Percentiles rank a stretch among this genome's conserved stretches.
Evolutionary conservation across 2,329 filamentous ascomycete species (phyloP).

Genomic region (Pseudocercospora pini-densiflorae): DNA sequence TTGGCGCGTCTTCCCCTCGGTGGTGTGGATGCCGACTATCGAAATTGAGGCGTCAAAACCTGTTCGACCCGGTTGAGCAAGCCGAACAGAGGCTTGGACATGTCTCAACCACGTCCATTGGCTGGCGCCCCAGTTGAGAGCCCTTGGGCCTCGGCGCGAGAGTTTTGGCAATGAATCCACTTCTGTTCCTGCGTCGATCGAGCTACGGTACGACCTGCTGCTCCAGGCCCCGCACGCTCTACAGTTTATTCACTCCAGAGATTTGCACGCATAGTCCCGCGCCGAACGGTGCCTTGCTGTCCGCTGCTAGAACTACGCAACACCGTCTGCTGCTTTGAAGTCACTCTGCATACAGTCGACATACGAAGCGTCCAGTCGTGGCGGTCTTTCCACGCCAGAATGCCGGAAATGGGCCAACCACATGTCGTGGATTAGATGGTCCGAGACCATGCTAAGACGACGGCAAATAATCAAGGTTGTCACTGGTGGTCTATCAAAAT

Average conservation of each 20-base stretch:
- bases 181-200: slow-evolving; percentile 1
- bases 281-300: not conserved
- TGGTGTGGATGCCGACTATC: not conserved
- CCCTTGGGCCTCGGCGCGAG: not conserved
- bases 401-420: slow-evolving; percentile 1
- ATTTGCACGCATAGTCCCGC: not conserved
- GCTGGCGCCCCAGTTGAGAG: not conserved
- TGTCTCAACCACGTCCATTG: not conserved
- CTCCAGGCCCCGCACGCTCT: not conserved
- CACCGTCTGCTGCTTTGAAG: not conserved
- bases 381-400: not conserved
- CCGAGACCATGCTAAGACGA: not conserved
- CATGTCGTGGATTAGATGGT: not conserved
- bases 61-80: not conserved
- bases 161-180: not conserved
- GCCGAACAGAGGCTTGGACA: not conserved
- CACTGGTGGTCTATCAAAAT: slow-evolving; percentile 3
- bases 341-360: slow-evolving; percentile 1
- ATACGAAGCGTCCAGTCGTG: slow-evolving; percentile 6
- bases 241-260: not conserved
- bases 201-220: not conserved
- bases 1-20: not conserved
- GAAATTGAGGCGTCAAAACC: not conserved
- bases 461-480: not conserved
- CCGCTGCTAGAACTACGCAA: not conserved